These are phyloP conservation scores for Geotrichum europaeum DNA, from an alignment of 1,139 yeast genomes.

Conservation along the genomic window DNA sequence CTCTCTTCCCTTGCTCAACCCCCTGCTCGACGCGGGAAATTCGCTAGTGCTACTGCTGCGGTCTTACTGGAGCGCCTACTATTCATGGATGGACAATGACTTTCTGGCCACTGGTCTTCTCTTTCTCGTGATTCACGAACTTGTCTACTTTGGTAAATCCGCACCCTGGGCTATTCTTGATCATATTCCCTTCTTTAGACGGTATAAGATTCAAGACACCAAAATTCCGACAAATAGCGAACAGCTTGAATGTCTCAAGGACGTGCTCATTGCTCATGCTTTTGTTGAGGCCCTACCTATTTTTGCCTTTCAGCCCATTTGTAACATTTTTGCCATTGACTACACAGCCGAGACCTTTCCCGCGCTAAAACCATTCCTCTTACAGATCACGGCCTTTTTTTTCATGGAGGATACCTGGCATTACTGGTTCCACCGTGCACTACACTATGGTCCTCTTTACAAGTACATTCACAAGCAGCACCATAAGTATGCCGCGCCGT, in stretches of 20 bases:
- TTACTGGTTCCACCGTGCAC: conserved; percentile 84
- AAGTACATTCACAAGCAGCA: conserved; percentile 92
- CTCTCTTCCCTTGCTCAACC: background rate
- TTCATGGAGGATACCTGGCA: conserved; percentile 92
- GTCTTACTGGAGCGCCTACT: conserved; percentile 66
- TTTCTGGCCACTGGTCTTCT: conserved; percentile 76
- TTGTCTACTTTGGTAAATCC: conserved; percentile 78
- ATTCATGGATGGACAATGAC: conserved; percentile 67
- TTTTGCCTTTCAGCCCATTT: conserved; percentile 91
- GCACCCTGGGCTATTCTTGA: conserved; percentile 81
- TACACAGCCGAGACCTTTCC: conserved; percentile 78
- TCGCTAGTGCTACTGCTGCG: background rate
- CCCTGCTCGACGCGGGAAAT: background rate
- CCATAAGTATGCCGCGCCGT: conserved; percentile 95
- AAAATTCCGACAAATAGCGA: conserved; percentile 60
- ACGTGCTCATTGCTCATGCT: conserved; percentile 78
- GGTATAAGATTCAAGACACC: conserved; percentile 74
- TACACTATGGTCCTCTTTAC: conserved; percentile 82
- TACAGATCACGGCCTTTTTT: conserved; percentile 70
- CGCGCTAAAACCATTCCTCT: conserved; percentile 45
- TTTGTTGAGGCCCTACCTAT: conserved; percentile 91
- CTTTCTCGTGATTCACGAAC: conserved; percentile 67
- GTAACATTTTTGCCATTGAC: conserved; percentile 67
- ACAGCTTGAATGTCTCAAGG: conserved; percentile 86
- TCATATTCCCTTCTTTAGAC: conserved; percentile 64